A percentile compares a stretch with the other conserved stretches of the same genome.
These are phyloP conservation scores for Geranium rotundifolium DNA, from an alignment of 345 rosid genomes.

Conservation along the genomic window DNA sequence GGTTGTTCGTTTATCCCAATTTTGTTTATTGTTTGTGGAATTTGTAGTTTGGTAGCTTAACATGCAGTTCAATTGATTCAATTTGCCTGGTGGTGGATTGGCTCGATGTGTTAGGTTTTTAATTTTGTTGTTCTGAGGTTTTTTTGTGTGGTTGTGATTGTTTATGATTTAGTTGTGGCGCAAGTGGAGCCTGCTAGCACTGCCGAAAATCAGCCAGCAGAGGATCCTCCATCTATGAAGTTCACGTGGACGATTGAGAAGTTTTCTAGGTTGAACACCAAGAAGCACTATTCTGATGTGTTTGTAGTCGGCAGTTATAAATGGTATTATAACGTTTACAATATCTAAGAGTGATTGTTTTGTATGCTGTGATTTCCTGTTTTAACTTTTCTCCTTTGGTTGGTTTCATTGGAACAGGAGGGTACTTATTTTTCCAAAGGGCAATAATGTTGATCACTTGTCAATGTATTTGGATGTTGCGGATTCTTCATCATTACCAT, in stretches of 20 bases:
- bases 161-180: constrained; percentile 23
- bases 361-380: neutral
- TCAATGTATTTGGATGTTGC: constrained; percentile 98
- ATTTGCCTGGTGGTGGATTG: constrained; percentile 6
- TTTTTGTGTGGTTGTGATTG: constrained; percentile 9
- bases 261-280: constrained; percentile 61
- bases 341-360: neutral
- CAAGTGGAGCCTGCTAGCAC: constrained; percentile 48
- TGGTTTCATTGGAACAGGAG: constrained; percentile 41
- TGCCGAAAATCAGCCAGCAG: constrained; percentile 60
- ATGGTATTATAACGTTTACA: constrained; percentile 39
- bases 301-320: constrained; percentile 70
- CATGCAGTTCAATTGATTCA: neutral
- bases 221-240: constrained; percentile 69
- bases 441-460: constrained; percentile 92
- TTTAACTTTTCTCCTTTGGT: constrained; percentile 6
- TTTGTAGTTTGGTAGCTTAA: neutral
- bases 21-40: neutral
- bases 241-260: constrained; percentile 70
- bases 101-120: constrained; percentile 21
- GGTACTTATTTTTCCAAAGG: constrained; percentile 77
- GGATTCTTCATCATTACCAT: constrained; percentile 57
- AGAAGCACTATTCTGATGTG: constrained; percentile 75
- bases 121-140: constrained; percentile 3
- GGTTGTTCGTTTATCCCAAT: constrained; percentile 20